These are phyloP conservation scores for Boletus pseudopeckii DNA, from an alignment of 768 basidiomycete genomes.

Conservation along the genomic window DNA sequence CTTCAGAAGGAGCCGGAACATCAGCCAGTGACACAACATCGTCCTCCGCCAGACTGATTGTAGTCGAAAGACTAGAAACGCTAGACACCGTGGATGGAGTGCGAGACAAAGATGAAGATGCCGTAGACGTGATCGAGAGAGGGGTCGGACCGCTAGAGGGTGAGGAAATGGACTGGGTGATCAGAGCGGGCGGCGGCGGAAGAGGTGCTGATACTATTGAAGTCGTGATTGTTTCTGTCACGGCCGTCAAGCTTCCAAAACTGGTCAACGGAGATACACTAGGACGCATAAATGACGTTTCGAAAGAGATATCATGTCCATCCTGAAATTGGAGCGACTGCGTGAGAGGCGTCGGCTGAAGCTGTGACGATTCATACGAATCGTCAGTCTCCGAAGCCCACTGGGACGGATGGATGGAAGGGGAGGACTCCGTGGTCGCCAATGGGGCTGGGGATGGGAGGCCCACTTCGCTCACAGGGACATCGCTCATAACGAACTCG, in stretches of 20 bases:
- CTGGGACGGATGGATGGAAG: conserved; percentile 40
- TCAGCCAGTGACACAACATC: conserved; percentile 19
- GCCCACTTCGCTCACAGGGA: conserved; percentile 29
- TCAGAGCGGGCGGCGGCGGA: conserved; percentile 20
- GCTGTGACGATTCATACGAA: conserved; percentile 76
- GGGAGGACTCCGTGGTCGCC: conserved; percentile 34
- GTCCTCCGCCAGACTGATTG: conserved; percentile 34
- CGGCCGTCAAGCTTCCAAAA: conserved; percentile 32
- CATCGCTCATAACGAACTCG: conserved; percentile 25
- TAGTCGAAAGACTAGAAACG: conserved; percentile 44
- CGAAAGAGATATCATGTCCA: conserved; percentile 59
- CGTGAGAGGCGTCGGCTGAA: conserved; percentile 67
- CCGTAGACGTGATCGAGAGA: conserved; percentile 29
- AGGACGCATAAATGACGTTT: conserved; percentile 71
- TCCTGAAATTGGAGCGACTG: conserved; percentile 52
- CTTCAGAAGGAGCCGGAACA: conserved; percentile 25
- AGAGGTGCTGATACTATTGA: conserved; percentile 15
- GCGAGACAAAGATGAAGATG: conserved; percentile 33
- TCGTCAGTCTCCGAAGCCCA: conserved; percentile 66
- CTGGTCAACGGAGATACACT: conserved; percentile 41
- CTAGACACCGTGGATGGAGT: conserved; percentile 39
- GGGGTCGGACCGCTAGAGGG: conserved; percentile 34
- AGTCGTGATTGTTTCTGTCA: conserved; percentile 33
- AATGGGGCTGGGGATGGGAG: conserved; percentile 35
- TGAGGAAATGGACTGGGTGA: conserved; percentile 23